A percentile compares a stretch with the other conserved stretches of the same genome.
Evolutionary conservation across 495 filamentous ascomycete species (phyloP).

Genomic region (Penicillium paradoxum): DNA sequence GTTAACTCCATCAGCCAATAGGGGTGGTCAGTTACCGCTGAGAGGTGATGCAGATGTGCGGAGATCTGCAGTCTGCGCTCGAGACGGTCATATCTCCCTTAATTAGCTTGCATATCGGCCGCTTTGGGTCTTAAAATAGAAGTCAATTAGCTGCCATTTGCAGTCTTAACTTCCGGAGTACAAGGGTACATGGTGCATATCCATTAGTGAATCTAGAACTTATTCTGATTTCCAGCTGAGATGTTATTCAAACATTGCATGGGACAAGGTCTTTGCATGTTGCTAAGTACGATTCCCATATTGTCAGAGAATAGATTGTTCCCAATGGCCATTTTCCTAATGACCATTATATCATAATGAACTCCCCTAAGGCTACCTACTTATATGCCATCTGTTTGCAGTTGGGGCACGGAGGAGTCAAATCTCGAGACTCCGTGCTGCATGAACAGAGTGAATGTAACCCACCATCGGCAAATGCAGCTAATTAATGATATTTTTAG

Average conservation of each 20-base stretch:
- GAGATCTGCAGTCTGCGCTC: conserved; percentile 9
- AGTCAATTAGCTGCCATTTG: conserved; percentile 19
- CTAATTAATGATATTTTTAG: conserved; percentile 4
- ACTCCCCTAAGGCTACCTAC: no score
- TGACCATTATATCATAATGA: no score
- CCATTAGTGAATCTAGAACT: no score
- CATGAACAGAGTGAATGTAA: not conserved
- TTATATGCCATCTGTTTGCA: no score
- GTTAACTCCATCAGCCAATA: conserved; percentile 10
- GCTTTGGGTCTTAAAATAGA: conserved; percentile 20
- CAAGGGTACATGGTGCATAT: no score
- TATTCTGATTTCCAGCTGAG: no score
- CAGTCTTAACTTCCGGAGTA: not conserved
- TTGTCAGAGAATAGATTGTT: no score
- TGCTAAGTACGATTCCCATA: no score
- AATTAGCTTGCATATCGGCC: conserved; percentile 18
- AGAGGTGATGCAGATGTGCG: conserved; percentile 10
- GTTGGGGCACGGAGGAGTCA: not conserved
- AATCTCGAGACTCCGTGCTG: not conserved
- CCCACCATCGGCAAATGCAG: not conserved
- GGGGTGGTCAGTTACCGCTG: conserved; percentile 16
- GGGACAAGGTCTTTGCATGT: no score
- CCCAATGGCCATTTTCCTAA: no score
- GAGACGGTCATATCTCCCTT: conserved; percentile 14
- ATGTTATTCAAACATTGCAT: no score